Conservation (phyloP, 257 asterid genomes). For the Linderniella brevidens region DNA sequence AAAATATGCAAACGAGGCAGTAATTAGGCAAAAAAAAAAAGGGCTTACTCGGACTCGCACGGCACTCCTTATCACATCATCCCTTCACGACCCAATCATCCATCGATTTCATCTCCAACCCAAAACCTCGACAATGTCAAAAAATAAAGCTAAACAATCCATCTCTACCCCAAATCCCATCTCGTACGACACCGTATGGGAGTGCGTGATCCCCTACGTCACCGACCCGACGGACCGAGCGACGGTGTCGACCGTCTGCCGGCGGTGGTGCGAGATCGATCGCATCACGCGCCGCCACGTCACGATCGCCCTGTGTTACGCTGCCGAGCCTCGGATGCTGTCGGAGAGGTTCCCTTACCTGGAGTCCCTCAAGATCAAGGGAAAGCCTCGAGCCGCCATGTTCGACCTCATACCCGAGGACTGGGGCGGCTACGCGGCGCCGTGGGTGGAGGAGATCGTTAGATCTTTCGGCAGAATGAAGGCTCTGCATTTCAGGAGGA, state of each 20-base stretch:
- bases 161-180: no score
- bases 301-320: slow-evolving; percentile 3
- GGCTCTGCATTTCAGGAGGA: slow-evolving; percentile 1
- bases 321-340: slow-evolving; percentile 1
- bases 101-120: no score
- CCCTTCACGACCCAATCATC: no score
- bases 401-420: slow-evolving; percentile 3
- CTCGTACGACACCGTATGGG: slow-evolving; percentile 6
- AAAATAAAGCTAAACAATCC: no score
- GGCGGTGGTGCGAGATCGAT: slow-evolving; percentile 5
- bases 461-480: slow-evolving; percentile 1
- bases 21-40: no score
- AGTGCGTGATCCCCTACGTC: slow-evolving; percentile 2
- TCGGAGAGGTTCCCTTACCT: slow-evolving; percentile 1
- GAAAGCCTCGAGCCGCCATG: slow-evolving; percentile 5
- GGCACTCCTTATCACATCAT: no score
- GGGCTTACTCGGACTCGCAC: no score
- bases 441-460: slow-evolving; percentile 5
- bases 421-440: slow-evolving; percentile 1
- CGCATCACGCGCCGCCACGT: slow-evolving; percentile 3
- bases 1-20: no score
- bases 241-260: slow-evolving; percentile 3
- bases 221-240: not conserved
- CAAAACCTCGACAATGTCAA: no score
- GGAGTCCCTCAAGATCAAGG: slow-evolving; percentile 4